Percentiles rank a stretch among this genome's conserved stretches.
Evolutionary conservation across 2,329 filamentous ascomycete species (phyloP).

Genomic region (Fusarium verticillioides): DNA sequence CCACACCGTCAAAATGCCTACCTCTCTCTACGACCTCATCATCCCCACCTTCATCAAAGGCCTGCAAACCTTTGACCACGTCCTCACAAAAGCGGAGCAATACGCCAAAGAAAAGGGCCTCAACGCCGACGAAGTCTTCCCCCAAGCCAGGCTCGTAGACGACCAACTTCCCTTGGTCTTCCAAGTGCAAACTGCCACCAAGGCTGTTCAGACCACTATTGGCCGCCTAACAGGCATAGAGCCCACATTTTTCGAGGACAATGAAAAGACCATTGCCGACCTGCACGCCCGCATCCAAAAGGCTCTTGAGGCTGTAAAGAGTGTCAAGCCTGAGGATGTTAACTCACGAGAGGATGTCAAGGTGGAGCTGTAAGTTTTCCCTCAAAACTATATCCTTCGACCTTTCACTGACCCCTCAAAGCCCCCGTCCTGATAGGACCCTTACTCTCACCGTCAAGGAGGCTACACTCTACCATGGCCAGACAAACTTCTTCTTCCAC

Average conservation of each 20-base stretch:
- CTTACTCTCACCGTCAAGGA: background rate
- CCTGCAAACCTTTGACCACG: background rate
- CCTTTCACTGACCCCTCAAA: background rate
- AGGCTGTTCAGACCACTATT: conserved; percentile 19
- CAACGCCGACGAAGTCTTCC: conserved; percentile 20
- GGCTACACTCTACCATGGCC: background rate
- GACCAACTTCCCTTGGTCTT: conserved; percentile 36
- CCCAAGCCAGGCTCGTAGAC: conserved; percentile 28
- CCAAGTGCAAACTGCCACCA: conserved; percentile 34
- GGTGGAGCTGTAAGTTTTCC: background rate
- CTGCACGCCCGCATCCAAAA: background rate
- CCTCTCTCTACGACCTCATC: background rate
- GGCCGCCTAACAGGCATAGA: conserved; percentile 33
- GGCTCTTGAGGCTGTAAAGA: background rate
- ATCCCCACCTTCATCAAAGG: conserved; percentile 1
- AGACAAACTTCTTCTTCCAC: conserved; percentile 4
- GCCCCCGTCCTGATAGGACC: background rate
- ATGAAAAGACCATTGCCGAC: conserved; percentile 11
- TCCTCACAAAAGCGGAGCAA: conserved; percentile 31
- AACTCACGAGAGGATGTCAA: background rate
- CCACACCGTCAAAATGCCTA: background rate
- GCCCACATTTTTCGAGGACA: conserved; percentile 11
- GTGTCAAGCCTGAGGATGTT: background rate
- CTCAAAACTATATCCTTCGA: fast-evolving
- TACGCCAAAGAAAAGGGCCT: conserved; percentile 32